Evolutionary conservation across 2,329 filamentous ascomycete species (phyloP), one percentile per base, ranked within the genome.

Genomic region (Penicillium oxalicum): DNA sequence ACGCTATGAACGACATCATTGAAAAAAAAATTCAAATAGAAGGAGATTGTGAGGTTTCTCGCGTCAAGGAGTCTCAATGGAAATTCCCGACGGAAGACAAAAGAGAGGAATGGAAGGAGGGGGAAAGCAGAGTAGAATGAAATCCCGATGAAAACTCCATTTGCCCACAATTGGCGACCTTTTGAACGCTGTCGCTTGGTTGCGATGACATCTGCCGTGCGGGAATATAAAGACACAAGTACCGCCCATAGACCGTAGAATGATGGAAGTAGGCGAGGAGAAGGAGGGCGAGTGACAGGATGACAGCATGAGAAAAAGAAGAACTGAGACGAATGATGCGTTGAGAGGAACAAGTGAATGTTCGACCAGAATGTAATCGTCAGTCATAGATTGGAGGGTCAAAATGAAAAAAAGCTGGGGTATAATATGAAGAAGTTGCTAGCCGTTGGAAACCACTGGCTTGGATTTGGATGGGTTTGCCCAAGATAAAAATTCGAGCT

Each of bases 401-500:
- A 41, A 53, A 48, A 24, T 26, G 7, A 25, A 26, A 25, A 9
- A 47, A 38, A 40, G 39, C 39, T 41, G 42, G 40, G 44, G 39
- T 37, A 46, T 44, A 27, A 35, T 36, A 40, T 28, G n/a, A 43
- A 40, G 39, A 47, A 37, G 28, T 44, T 62, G 29, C 29, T 52
- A 70, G 50, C 65, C 62, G 47, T 68, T 62, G 2, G 62, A 67
- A 27, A 62, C 57, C 13, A 71, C 62, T 7, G 69, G 65, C 56
- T 72, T 72, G 9, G 64, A 54, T 51, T 72, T 74, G 26, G 68
- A 71, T 24, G 64, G 67, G 50, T 74, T 70, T 33, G 75, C 73
- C 76, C 76, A 78, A 28, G 70, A 69, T 41, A 78, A 69, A 52
- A 79, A 73, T 55, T 78, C 76, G 45, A 78, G 77, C 52, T 74